Evolutionary conservation across 352 stramenopile species (phyloP), one percentile per base, ranked within the genome.

Genomic region (Thraustochytrium sp.): DNA sequence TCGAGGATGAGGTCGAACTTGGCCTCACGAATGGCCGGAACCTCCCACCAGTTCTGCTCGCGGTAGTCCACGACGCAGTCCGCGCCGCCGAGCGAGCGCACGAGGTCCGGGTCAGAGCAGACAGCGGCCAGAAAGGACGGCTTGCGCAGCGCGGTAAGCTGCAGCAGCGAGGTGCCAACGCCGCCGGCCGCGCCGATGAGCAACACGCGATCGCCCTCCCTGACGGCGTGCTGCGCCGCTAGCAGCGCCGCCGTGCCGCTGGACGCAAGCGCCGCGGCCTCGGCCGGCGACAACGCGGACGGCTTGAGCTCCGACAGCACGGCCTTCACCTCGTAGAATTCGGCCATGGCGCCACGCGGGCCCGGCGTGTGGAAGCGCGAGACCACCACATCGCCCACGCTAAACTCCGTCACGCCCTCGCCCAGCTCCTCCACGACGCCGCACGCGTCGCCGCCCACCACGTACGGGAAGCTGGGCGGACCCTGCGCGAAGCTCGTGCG

Each of bases 121-220:
- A 90, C 92, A 26, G 87, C 86, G 0, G 88, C 90, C 36, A 96
- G 59, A 49, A 91, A 93, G 9, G 88, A 88, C 1, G 90, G 91
- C 44, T 90, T 88, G 3, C 62, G 44, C 2, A 82, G 48, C 46
- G 89, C 89, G 18, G 89, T 86, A 8, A 94, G 73, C 87, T 96
- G 92, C 55, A 92, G 85, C 8, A 92, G 74, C 56, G 93, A 88
- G 34, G 88, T 90, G 4, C 91, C 92, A 1, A 95, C 89, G 34
- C 92, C 92, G 63, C 92, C 92, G 16, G 89, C 90, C 3, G 87
- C 92, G 13, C 92, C 92, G 34, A 94, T 82, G 2, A 95, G 89
- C 5, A 95, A 74, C n/a, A 95, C 87, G 29, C 91, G 85, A 73
- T 91, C 88, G 0, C 89, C 89, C 37, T 0, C 49, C 31, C 3